These are phyloP conservation scores for Debaryomyces sp. DNA, from an alignment of 1,139 yeast species.

Conservation along the genomic window DNA sequence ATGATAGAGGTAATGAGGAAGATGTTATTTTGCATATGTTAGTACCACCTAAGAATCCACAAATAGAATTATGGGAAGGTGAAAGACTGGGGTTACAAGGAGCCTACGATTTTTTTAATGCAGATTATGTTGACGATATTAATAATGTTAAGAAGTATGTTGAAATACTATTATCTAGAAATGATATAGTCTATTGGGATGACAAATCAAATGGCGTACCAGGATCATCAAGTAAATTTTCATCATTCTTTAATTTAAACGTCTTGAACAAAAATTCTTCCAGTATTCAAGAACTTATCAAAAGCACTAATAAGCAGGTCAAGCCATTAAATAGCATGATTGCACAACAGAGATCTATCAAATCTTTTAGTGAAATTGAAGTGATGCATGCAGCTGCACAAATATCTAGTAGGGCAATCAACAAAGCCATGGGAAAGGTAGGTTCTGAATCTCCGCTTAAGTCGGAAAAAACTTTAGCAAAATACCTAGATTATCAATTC, in stretches of 20 bases:
- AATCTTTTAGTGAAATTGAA: conserved; percentile 74
- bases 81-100: conserved; percentile 85
- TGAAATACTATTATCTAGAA: conserved; percentile 46
- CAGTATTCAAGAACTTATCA: conserved; percentile 24
- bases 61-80: conserved; percentile 93
- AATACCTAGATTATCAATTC: conserved; percentile 84
- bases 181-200: conserved; percentile 52
- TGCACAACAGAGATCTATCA: conserved; percentile 64
- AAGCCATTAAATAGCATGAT: conserved; percentile 51
- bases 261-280: conserved; percentile 12
- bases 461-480: conserved; percentile 76
- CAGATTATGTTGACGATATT: conserved; percentile 69
- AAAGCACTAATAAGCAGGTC: conserved; percentile 34
- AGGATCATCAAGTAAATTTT: conserved; percentile 10
- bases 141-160: conserved; percentile 46
- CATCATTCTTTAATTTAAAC: conserved; percentile 18
- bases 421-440: conserved; percentile 72
- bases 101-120: conserved; percentile 81
- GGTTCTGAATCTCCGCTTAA: conserved; percentile 48
- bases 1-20: conserved; percentile 48
- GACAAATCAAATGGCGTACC: conserved; percentile 25
- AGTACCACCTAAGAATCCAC: conserved; percentile 81
- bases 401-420: conserved; percentile 81
- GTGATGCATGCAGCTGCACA: conserved; percentile 83
- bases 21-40: conserved; percentile 71